Evolutionary conservation across 306 rosid species (phyloP).

Genomic region (Pterocarpus macrocarpus): DNA sequence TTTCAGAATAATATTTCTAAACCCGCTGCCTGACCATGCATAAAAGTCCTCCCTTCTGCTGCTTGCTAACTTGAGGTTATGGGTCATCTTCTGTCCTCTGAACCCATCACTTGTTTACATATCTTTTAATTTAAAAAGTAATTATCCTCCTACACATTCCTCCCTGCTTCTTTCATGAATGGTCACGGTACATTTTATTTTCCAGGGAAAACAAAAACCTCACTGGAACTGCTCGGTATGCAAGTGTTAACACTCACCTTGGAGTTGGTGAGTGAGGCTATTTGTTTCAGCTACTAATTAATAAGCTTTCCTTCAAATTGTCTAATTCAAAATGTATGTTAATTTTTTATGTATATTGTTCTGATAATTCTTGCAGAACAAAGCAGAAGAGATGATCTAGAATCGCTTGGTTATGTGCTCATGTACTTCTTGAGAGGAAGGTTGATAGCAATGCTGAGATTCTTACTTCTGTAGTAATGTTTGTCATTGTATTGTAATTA

Average conservation of each 20-base stretch:
- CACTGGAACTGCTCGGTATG: conserved; percentile 99
- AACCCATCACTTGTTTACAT: conserved; percentile 25
- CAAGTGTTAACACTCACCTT: conserved; percentile 97
- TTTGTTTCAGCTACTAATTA: conserved; percentile 34
- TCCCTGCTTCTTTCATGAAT: conserved; percentile 19
- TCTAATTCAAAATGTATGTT: conserved; percentile 1
- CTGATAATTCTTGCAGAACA: conserved; percentile 74
- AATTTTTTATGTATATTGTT: neutral
- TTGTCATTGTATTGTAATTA: conserved; percentile 41
- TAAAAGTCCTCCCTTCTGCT: neutral
- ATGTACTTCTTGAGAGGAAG: conserved; percentile 99
- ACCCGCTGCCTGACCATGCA: conserved; percentile 30
- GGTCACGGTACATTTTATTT: conserved; percentile 6
- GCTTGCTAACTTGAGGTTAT: neutral
- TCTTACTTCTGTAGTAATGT: conserved; percentile 24
- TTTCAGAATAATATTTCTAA: conserved; percentile 23
- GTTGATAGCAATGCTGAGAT: conserved; percentile 53
- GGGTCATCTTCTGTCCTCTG: neutral
- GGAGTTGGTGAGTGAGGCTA: conserved; percentile 85
- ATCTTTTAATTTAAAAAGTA: neutral
- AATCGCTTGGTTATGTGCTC: conserved; percentile 96
- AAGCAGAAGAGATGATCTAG: conserved; percentile 99
- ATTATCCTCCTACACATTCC: conserved; percentile 19
- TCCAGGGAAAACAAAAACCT: conserved; percentile 98
- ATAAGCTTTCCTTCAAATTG: conserved; percentile 31